Base-by-base conservation (phyloP, 345 rosid species). In the Populus simonii region DNA sequence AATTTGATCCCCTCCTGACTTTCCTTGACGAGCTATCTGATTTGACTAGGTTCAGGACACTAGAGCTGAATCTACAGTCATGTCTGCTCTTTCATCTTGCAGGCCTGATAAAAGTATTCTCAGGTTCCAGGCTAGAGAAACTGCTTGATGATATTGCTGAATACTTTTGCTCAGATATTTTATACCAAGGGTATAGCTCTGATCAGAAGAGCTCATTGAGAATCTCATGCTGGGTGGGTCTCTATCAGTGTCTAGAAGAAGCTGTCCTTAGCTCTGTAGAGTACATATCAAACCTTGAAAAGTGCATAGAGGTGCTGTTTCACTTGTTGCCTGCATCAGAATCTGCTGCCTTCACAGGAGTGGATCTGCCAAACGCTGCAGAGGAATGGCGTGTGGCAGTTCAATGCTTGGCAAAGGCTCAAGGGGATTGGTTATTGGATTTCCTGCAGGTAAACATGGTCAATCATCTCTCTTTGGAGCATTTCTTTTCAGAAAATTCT, bases 21-120 rank as follows among this genome's bases (percentile, higher is more conserved):
- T 88, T 93, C 81, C 92, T 95, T 27, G 97, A 95, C 78, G 98
- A 92, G 80, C 86, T 92, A 63, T 88, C 91, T 53, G 97, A 90
- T 53, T 77, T 93, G 74, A 74, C 94, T n/a, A 91, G 99, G 80
- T 92, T 93, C 84, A 87, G 85, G 80, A 80, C 85, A 70, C 89
- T 95, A 66, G 92, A 93, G 84, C 72, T 81, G 75, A 88, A 83
- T 81, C 87, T 95, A 68, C 96, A 90, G 78, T 88, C 88, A 25
- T 86, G 86, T 82, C 75, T 95, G 74, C 92, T 95, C 68, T 47
- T 68, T 72, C 93, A 87, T 84, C 81, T 95, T 76, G 88, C 88
- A 4, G 86, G 86, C 83, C 84, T 93, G 69, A 74, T 85, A 76
- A 92, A 88, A 85, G 67, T 90, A 68, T 93, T 93, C 87, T 90